A percentile compares a stretch with the other conserved stretches of the same genome.
phyloP scores from a whole-genome alignment of 2,329 filamentous ascomycete genomes.

The Ilyonectria sp. region DNA sequence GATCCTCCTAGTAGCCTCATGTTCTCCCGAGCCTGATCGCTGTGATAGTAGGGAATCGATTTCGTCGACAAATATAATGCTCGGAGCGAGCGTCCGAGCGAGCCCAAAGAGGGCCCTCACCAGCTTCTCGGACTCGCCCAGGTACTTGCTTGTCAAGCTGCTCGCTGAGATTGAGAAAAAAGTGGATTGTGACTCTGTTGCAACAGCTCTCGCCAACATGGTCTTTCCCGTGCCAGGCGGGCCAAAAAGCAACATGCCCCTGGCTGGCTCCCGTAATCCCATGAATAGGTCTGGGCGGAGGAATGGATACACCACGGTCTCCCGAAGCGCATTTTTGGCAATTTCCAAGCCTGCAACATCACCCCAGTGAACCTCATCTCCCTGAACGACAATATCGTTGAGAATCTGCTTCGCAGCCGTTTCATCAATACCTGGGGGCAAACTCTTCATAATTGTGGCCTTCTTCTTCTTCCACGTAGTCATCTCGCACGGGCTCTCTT shows the following conservation, averaged over 20 bases:
- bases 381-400: constrained; percentile 95
- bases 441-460: constrained; percentile 77
- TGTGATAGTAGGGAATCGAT: constrained; percentile 95
- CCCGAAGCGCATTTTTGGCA: constrained; percentile 92
- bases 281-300: constrained; percentile 95
- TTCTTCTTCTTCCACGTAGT: constrained; percentile 74
- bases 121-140: constrained; percentile 96
- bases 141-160: constrained; percentile 94
- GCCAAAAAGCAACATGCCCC: constrained; percentile 96
- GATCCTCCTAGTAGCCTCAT: constrained; percentile 93
- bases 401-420: constrained; percentile 90
- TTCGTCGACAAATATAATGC: constrained; percentile 98
- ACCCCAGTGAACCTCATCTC: constrained; percentile 94
- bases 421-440: constrained; percentile 87
- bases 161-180: constrained; percentile 98
- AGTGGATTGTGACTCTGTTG: constrained; percentile 93
- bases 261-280: constrained; percentile 92
- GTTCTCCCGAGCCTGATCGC: constrained; percentile 85
- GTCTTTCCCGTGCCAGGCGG: constrained; percentile 99
- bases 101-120: constrained; percentile 92
- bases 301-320: constrained; percentile 97
- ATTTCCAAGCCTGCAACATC: constrained; percentile 93
- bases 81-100: constrained; percentile 91
- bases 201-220: constrained; percentile 92
- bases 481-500: constrained; percentile 58